Conservation (phyloP, 352 stramenopile genomes). For the Phytophthora pisi region DNA sequence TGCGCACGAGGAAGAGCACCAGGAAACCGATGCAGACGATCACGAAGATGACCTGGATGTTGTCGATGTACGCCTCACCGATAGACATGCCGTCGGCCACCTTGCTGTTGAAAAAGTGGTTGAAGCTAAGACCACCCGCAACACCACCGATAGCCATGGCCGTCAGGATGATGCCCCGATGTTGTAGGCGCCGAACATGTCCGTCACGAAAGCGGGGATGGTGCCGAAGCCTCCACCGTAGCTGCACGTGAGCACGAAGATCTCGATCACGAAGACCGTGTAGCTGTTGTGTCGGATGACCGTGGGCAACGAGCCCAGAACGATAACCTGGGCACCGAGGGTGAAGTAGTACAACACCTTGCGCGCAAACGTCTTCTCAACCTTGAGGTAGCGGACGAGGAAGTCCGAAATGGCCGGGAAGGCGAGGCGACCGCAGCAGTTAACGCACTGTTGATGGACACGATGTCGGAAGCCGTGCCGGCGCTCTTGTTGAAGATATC, state of each 20-base stretch:
- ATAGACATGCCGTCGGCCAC: conserved; percentile 46
- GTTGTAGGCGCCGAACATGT: conserved; percentile 87
- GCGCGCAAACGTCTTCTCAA: conserved; percentile 52
- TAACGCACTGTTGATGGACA: conserved; percentile 71
- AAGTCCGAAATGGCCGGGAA: conserved; percentile 53
- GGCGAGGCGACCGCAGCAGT: conserved; percentile 53
- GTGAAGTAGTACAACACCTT: conserved; percentile 76
- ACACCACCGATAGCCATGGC: conserved; percentile 77
- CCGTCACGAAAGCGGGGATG: conserved; percentile 77
- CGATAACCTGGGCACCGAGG: conserved; percentile 65
- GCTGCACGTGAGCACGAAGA: conserved; percentile 77
- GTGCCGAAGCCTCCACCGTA: conserved; percentile 80
- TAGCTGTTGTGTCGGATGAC: conserved; percentile 67
- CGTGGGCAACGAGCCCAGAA: conserved; percentile 61
- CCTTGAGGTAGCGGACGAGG: conserved; percentile 44
- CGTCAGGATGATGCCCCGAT: conserved; percentile 76
- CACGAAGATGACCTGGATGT: conserved; percentile 77
- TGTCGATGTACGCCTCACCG: conserved; percentile 71
- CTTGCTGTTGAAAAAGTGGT: conserved; percentile 50
- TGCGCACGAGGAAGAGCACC: conserved; percentile 71
- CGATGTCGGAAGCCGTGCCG: conserved; percentile 45
- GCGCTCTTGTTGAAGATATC: conserved; percentile 58
- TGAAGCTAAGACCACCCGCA: conserved; percentile 79
- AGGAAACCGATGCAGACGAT: conserved; percentile 65
- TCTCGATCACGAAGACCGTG: conserved; percentile 58